Evolutionary conservation across 352 stramenopile genomes (phyloP).

Genomic region (Pythium oligandrum): DNA sequence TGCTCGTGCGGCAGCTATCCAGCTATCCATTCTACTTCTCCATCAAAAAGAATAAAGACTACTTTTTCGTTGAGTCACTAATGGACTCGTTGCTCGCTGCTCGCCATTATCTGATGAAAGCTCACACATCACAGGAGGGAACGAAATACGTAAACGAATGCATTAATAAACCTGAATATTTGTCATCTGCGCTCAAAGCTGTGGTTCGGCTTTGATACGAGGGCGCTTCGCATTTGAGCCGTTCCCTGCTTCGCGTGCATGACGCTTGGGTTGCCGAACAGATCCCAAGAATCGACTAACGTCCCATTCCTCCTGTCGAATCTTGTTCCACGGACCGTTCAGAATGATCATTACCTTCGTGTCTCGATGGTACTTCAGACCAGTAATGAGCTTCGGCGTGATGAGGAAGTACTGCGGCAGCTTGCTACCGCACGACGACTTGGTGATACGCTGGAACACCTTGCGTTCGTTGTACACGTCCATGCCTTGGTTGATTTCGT

Average conservation of each 20-base stretch:
- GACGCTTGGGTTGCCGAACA: constrained; percentile 32
- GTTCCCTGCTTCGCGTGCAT: background rate
- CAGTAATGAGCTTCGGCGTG: constrained; percentile 86
- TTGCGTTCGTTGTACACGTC: constrained; percentile 89
- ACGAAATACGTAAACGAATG: no score
- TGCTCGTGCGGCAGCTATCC: no score
- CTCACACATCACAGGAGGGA: no score
- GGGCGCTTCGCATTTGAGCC: constrained; percentile 11
- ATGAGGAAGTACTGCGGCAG: constrained; percentile 88
- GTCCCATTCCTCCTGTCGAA: constrained; percentile 74
- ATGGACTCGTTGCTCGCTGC: no score
- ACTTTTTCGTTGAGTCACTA: no score
- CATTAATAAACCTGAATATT: background rate
- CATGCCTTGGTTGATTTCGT: constrained; percentile 90
- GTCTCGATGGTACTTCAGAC: constrained; percentile 78
- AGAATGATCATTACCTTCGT: constrained; percentile 87
- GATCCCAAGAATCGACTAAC: constrained; percentile 41
- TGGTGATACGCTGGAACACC: constrained; percentile 85
- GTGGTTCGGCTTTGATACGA: constrained; percentile 17
- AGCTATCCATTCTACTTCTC: no score
- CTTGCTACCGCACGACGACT: constrained; percentile 82
- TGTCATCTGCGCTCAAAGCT: constrained; percentile 10
- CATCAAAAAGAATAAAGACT: no score
- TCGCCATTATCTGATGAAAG: no score
- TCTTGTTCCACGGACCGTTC: constrained; percentile 82